Conservation (phyloP, 1,284 basidiomycete genomes). For the Cutaneotrichosporon sp. region DNA sequence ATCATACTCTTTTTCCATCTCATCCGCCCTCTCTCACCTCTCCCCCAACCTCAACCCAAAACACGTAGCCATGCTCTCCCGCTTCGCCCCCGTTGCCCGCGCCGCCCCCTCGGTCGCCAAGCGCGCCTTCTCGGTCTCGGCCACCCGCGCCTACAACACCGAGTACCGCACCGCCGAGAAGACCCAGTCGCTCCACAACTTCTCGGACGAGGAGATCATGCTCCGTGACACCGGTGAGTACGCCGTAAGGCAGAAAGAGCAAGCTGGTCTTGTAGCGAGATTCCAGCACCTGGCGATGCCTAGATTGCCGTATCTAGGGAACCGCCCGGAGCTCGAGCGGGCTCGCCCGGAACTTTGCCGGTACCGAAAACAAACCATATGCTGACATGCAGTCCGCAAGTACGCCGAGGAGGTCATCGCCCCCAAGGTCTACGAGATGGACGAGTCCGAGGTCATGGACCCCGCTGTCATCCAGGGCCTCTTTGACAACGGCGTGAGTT, state of each 20-base stretch:
- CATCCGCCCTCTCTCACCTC: conserved; percentile 5
- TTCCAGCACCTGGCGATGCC: no score
- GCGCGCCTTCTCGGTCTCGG: conserved; percentile 31
- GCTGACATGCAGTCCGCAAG: conserved; percentile 63
- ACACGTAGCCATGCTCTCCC: conserved; percentile 22
- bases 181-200: conserved; percentile 61
- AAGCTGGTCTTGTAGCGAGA: neutral
- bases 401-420: conserved; percentile 87
- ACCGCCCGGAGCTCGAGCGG: neutral
- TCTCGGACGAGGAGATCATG: conserved; percentile 90
- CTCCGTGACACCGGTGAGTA: conserved; percentile 75
- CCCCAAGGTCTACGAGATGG: conserved; percentile 94
- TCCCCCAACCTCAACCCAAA: conserved; percentile 13
- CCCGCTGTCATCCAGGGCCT: conserved; percentile 73
- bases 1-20: neutral
- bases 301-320: no score
- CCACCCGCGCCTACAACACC: conserved; percentile 37
- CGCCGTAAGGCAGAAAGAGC: no score
- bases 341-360: conserved; percentile 3
- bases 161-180: conserved; percentile 47
- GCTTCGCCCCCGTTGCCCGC: conserved; percentile 24
- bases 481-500: conserved; percentile 84
- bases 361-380: neutral
- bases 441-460: conserved; percentile 96
- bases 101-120: conserved; percentile 18